Evolutionary conservation across 2,329 filamentous ascomycete genomes (phyloP).

Genomic region (Penicillium decumbens): DNA sequence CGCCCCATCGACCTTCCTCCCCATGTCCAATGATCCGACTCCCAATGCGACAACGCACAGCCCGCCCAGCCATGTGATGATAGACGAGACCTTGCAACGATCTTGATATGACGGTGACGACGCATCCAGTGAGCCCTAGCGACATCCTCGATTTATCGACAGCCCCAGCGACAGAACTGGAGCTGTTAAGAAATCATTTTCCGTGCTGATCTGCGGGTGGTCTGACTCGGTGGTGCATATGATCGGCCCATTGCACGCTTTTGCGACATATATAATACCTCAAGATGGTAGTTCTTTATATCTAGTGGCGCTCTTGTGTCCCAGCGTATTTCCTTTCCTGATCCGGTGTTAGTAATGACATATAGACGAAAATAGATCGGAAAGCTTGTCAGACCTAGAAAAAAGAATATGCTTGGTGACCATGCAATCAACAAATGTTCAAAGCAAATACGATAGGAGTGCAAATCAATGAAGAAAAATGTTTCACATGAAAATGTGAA

Average conservation of each 20-base stretch:
- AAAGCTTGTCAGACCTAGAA: background rate
- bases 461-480: background rate
- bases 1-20: background rate
- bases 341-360: background rate
- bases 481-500: slow-evolving; percentile 11
- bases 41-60: slow-evolving; percentile 14
- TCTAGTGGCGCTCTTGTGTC: background rate
- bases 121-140: slow-evolving; percentile 9
- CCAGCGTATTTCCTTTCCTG: background rate
- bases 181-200: slow-evolving; percentile 1
- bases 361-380: slow-evolving; percentile 8
- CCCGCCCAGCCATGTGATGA: background rate
- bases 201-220: slow-evolving; percentile 14
- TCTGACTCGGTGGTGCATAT: slow-evolving; percentile 12
- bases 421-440: background rate
- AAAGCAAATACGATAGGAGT: background rate
- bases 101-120: background rate
- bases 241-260: slow-evolving; percentile 3
- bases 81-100: slow-evolving; percentile 9
- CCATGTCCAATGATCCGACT: background rate
- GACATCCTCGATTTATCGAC: background rate
- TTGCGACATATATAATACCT: background rate
- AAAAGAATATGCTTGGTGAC: too few species aligned
- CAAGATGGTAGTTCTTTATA: background rate
- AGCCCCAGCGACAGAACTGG: background rate